A percentile compares a stretch with the other conserved stretches of the same genome.
Conservation (phyloP, 2,329 filamentous ascomycete species). For the Monosporascus sp. region DNA sequence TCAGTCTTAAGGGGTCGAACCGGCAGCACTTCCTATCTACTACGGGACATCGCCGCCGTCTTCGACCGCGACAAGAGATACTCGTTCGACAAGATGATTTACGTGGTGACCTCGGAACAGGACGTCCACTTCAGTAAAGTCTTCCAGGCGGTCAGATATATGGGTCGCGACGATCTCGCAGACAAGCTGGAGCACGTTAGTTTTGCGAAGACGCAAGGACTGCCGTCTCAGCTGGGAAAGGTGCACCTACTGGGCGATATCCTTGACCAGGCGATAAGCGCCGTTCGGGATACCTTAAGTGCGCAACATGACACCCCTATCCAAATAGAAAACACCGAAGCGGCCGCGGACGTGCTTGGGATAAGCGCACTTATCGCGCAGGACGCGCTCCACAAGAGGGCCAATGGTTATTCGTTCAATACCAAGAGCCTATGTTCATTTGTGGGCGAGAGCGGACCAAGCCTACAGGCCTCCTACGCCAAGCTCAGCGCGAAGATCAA, state of each 20-base stretch:
- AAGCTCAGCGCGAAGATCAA: slow-evolving; percentile 62
- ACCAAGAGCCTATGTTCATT: slow-evolving; percentile 79
- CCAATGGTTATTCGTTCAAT: slow-evolving; percentile 58
- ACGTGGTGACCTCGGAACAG: slow-evolving; percentile 33
- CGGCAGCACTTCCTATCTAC: slow-evolving; percentile 63
- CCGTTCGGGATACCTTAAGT: slow-evolving; percentile 1
- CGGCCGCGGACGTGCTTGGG: slow-evolving; percentile 5
- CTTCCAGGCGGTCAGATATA: slow-evolving; percentile 29
- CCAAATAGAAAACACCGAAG: slow-evolving; percentile 1
- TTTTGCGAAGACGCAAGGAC: slow-evolving; percentile 44
- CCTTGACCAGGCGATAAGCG: slow-evolving; percentile 4
- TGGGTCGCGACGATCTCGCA: slow-evolving; percentile 28
- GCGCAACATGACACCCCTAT: neutral
- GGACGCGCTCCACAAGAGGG: slow-evolving; percentile 44
- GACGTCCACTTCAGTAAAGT: slow-evolving; percentile 31
- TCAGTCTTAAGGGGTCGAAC: slow-evolving; percentile 59
- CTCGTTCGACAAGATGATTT: slow-evolving; percentile 34
- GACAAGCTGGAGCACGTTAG: slow-evolving; percentile 32
- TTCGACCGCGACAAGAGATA: slow-evolving; percentile 54
- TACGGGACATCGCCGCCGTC: slow-evolving; percentile 63
- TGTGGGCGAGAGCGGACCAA: slow-evolving; percentile 80
- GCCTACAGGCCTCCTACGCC: slow-evolving; percentile 78
- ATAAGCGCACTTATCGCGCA: slow-evolving; percentile 11
- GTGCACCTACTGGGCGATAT: slow-evolving; percentile 46
- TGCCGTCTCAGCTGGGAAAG: slow-evolving; percentile 38